Conservation (phyloP, 176 grass and related monocot species). For the Elaeis guineensis region DNA sequence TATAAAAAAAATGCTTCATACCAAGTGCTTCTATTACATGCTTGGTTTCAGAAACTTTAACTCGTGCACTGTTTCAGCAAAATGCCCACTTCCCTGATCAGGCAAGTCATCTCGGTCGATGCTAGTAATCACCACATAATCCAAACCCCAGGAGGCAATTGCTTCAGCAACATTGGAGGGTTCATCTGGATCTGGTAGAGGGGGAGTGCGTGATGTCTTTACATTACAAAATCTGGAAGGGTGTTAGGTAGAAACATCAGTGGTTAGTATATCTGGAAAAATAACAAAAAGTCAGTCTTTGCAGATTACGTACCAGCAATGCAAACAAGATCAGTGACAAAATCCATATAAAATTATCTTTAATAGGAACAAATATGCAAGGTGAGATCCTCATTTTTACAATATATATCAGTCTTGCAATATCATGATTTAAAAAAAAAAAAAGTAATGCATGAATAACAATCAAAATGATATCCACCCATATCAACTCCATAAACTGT, state of each 20-base stretch:
- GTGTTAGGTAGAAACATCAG: neutral
- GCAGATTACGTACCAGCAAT: no score
- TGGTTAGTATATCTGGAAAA: no score
- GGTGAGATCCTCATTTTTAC: no score
- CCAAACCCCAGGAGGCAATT: conserved; percentile 91
- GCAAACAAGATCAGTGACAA: no score
- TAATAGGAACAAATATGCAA: no score
- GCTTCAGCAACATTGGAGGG: conserved; percentile 90
- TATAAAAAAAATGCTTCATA: conserved; percentile 6
- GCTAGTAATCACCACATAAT: conserved; percentile 94
- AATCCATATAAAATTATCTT: no score
- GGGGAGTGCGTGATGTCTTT: conserved; percentile 85
- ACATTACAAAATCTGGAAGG: conserved; percentile 90
- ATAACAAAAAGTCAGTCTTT: no score
- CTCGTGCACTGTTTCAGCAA: conserved; percentile 77
- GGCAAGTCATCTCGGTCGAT: conserved; percentile 84
- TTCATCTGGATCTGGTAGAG: conserved; percentile 77
- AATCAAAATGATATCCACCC: no score
- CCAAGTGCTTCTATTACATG: conserved; percentile 91
- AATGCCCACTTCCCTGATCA: conserved; percentile 89
- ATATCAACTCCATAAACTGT: no score
- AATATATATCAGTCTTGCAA: no score
- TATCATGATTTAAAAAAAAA: no score
- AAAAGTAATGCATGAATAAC: no score
- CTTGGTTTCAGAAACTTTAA: conserved; percentile 66